phyloP scores from a whole-genome alignment of 352 stramenopile species.

The Pythium insidiosum region DNA sequence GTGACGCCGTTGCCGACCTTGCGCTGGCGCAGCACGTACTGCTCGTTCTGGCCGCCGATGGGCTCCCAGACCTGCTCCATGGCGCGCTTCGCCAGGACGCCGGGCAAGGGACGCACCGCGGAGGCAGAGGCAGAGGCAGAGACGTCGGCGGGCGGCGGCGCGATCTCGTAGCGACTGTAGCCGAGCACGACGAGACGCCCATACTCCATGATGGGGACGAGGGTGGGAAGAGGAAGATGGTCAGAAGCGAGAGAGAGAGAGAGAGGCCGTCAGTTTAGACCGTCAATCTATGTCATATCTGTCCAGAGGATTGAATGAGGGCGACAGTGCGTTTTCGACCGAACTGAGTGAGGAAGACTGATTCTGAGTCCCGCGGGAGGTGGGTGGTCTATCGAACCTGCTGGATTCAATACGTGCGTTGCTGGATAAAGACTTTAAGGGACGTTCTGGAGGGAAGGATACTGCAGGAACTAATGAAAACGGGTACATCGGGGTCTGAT shows the following conservation, averaged over 20 bases:
- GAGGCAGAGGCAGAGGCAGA: neutral
- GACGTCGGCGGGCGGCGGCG: conserved; percentile 9
- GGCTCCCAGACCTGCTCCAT: conserved; percentile 62
- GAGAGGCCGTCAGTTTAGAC: too few relatives aligned
- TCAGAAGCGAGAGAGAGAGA: neutral
- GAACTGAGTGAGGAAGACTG: too few relatives aligned
- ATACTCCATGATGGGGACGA: conserved; percentile 70
- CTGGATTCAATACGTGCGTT: too few relatives aligned
- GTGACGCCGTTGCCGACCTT: conserved; percentile 39
- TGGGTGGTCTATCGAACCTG: too few relatives aligned
- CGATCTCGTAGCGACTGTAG: conserved; percentile 80
- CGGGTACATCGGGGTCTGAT: too few relatives aligned
- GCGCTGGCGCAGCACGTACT: conserved; percentile 46
- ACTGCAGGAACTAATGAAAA: too few relatives aligned
- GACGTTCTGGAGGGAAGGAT: too few relatives aligned
- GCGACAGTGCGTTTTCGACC: too few relatives aligned
- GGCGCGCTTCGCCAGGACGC: conserved; percentile 9
- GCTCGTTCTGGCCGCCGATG: conserved; percentile 63
- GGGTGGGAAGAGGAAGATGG: neutral
- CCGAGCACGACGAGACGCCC: conserved; percentile 75
- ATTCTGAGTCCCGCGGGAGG: too few relatives aligned
- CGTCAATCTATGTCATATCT: too few relatives aligned
- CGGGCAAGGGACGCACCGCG: neutral
- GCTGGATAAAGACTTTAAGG: too few relatives aligned
- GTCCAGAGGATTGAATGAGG: too few relatives aligned